These are phyloP conservation scores for Hyaloperonospora arabidopsidis DNA, from an alignment of 352 stramenopile species.

Conservation along the genomic window DNA sequence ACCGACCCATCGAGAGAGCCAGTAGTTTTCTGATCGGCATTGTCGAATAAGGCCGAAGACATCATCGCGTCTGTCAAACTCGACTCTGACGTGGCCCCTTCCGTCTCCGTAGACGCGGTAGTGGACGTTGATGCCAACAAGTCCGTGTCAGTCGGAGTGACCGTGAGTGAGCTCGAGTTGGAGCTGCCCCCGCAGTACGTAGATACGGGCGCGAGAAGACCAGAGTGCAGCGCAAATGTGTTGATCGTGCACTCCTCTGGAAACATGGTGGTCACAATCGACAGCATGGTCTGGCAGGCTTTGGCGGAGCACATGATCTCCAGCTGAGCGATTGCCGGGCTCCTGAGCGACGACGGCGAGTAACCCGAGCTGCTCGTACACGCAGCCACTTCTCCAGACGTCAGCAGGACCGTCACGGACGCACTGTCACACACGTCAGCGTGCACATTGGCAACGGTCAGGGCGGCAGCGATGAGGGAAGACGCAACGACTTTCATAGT, in stretches of 20 bases:
- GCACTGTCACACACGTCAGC: constrained; percentile 25
- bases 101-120: too few species aligned
- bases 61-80: too few species aligned
- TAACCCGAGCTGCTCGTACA: constrained; percentile 30
- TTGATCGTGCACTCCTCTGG: constrained; percentile 28
- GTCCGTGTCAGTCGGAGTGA: too few species aligned
- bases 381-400: constrained; percentile 15
- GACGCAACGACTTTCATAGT: neutral
- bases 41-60: too few species aligned
- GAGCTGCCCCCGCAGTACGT: too few species aligned
- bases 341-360: constrained; percentile 23
- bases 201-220: constrained; percentile 8
- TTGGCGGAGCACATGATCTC: constrained; percentile 27
- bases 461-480: neutral
- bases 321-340: constrained; percentile 24
- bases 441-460: constrained; percentile 5
- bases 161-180: too few species aligned
- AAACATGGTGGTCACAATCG: constrained; percentile 18
- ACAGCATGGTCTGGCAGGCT: constrained; percentile 26
- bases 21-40: too few species aligned
- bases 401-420: constrained; percentile 18
- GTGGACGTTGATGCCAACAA: too few species aligned
- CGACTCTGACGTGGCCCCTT: too few species aligned
- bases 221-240: constrained; percentile 27
- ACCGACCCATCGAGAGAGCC: too few species aligned